phyloP scores from a whole-genome alignment of 2,329 filamentous ascomycete species.

The Falciphora oryzae region DNA sequence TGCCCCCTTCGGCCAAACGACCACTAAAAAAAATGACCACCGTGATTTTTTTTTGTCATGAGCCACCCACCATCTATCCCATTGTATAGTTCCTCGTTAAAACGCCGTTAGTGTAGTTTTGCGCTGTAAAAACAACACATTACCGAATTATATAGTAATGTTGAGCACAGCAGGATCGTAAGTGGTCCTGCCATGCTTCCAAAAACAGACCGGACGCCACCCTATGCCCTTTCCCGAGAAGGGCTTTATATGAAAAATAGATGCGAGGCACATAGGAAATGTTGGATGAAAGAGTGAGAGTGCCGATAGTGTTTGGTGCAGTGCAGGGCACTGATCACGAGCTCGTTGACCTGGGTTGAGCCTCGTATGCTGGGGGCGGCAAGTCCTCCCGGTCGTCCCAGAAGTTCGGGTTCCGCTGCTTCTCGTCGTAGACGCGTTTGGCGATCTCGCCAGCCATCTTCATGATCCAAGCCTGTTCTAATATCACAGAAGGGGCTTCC shows the following conservation, averaged over 20 bases:
- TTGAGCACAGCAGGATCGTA: conserved; percentile 2
- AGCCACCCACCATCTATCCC: conserved; percentile 1
- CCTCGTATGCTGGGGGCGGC: conserved; percentile 59
- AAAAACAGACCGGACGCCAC: conserved; percentile 4
- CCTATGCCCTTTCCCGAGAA: conserved; percentile 3
- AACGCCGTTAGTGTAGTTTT: conserved; percentile 1
- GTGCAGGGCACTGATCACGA: conserved; percentile 4
- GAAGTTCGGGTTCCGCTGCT: conserved; percentile 48
- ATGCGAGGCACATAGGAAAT: conserved; percentile 7
- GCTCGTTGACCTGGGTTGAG: conserved; percentile 19
- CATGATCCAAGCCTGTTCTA: conserved; percentile 80
- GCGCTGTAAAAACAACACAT: conserved; percentile 9
- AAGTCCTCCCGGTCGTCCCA: conserved; percentile 52
- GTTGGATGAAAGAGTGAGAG: not conserved
- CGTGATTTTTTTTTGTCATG: conserved; percentile 1
- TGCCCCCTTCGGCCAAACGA: not conserved
- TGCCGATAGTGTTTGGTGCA: not conserved
- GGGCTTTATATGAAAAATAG: not conserved
- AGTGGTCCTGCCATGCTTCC: conserved; percentile 8
- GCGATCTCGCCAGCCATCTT: conserved; percentile 95
- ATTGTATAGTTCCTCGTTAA: conserved; percentile 1
- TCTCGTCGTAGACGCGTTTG: conserved; percentile 80
- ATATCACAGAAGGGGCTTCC: conserved; percentile 53
- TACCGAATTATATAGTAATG: conserved; percentile 10
- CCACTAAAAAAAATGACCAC: not conserved